Base-by-base conservation (phyloP, 257 asterid genomes). In the Fraxinus cuspidata region DNA sequence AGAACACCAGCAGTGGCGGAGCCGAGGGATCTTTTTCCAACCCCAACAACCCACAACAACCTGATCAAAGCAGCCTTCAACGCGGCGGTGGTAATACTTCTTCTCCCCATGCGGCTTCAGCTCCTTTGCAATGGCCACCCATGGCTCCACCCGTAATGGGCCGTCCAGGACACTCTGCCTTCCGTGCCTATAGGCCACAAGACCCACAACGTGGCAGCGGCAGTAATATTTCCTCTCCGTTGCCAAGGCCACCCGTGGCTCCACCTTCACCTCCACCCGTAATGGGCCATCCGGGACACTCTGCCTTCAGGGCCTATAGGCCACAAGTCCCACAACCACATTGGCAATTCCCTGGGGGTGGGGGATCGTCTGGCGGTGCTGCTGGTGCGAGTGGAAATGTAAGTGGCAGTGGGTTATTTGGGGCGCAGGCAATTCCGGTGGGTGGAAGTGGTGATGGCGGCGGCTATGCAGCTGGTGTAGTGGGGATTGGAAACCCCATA, bases 251-350 rank as follows among this genome's bases (percentile, higher is more conserved):
- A 38, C 42, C 42, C 12, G 1, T 8, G 12, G 2, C 42, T 38
- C 42, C 42, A 38, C 42, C 11, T 37, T 10, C 40, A 7, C 40
- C 11, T 38, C 42, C 42, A 38, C 49, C 63, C 47, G 44, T 53
- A 73, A 78, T 81, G 80, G 85, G 87, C 1, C 56, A 49, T 0
- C 81, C 81, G 0, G 85, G 87, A 31, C 37, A 23, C 0, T 71
- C 83, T 2, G 87, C 87, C 12, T 84, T 84, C 74, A 13, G 34
- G 0, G 73, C 80, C 0, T 84, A 78, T 75, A 7, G 76, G 25
- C 71, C 80, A 0, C 32, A 66, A 16, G 2, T 72, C 19, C 66
- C 78, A 0, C 23, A 66, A 21, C 67, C 73, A 0, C 44, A 11
- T 13, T 7, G 21, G 21, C 72, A 16, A 1, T 15, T 40, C 18